Conservation (phyloP, 345 rosid genomes). For the Erodium maritimum region DNA sequence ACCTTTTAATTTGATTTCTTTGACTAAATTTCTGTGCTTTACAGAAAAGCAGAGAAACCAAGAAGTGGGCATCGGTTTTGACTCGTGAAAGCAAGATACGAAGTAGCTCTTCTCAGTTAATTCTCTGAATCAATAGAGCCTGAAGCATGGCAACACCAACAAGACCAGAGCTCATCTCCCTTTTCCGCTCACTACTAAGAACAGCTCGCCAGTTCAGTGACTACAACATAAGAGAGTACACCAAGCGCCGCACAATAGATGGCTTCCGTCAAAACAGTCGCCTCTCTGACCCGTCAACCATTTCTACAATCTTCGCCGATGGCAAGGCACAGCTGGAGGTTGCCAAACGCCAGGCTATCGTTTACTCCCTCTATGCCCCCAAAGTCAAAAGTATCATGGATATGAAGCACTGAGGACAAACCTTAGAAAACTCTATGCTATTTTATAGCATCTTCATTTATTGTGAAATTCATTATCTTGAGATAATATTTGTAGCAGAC, state of each 20-base stretch:
- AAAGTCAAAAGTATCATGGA: constrained; percentile 78
- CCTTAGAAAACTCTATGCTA: neutral
- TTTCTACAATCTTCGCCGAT: constrained; percentile 39
- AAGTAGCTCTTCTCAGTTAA: no score
- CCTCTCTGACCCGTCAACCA: constrained; percentile 37
- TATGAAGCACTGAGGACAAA: constrained; percentile 13
- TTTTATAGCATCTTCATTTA: no score
- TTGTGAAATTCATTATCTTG: no score
- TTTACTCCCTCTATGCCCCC: constrained; percentile 67
- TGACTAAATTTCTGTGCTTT: no score
- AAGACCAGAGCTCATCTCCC: constrained; percentile 31
- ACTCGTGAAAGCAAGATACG: no score
- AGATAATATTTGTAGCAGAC: no score
- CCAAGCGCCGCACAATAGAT: constrained; percentile 61
- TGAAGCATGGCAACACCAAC: constrained; percentile 8
- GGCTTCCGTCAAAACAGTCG: constrained; percentile 44
- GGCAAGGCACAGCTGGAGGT: constrained; percentile 53
- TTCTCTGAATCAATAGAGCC: no score
- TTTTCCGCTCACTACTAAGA: constrained; percentile 64
- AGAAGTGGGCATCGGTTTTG: no score
- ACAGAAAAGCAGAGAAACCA: no score
- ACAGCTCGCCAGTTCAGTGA: constrained; percentile 56
- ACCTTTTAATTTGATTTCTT: no score
- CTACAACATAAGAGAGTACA: constrained; percentile 74
- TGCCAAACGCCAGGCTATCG: constrained; percentile 47